Evolutionary conservation across 2,329 filamentous ascomycete species (phyloP), one percentile per base, ranked within the genome.

Genomic region (Pseudocercospora macadamiae): DNA sequence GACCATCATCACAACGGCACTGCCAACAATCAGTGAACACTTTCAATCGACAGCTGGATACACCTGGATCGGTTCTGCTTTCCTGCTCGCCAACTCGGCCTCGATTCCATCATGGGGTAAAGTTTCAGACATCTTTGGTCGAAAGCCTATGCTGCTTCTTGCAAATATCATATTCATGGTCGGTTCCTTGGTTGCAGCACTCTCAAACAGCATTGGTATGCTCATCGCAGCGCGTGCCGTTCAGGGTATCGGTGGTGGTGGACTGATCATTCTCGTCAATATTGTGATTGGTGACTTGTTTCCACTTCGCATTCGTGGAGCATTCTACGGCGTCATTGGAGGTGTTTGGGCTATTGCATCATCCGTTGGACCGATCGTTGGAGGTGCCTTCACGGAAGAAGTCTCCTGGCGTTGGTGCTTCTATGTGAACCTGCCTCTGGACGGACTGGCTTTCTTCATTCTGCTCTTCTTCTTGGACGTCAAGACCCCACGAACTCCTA

Each of bases 221-320:
- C 77, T 89, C 32, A 82, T 89, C 55, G 80, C 79, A 3, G 85
- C 83, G 18, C 76, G 86, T 68, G 82, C 83, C 0, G 76, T 89
- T 32, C 86, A 89, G 68, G 86, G 86, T 66, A 77, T 84, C 37
- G 86, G 84, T 8, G 85, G 83, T 32, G 86, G 86, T 55, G 86
- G 86, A 2, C 74, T 89, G 52, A 80, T 88, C 34, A 81, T 83
- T n/a, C 71, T 89, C 47, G 82, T 85, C 56, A 86, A 87, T 67
- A 88, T 89, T 55, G 78, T 78, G 63, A 86, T 89, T 55, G 81
- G 81, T 4, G 86, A 89, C 72, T 68, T 88, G 25, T 88, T 89
- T 74, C 83, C 81, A 55, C 80, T 88, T 74, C 69, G 72, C 26
- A 70, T 64, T 51, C 80, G 86, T 45, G 82, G 84, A 16, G 80